A percentile compares a stretch with the other conserved stretches of the same genome.
phyloP scores from a whole-genome alignment of 73 alveolate species.

The Uronychia binucleata region DNA sequence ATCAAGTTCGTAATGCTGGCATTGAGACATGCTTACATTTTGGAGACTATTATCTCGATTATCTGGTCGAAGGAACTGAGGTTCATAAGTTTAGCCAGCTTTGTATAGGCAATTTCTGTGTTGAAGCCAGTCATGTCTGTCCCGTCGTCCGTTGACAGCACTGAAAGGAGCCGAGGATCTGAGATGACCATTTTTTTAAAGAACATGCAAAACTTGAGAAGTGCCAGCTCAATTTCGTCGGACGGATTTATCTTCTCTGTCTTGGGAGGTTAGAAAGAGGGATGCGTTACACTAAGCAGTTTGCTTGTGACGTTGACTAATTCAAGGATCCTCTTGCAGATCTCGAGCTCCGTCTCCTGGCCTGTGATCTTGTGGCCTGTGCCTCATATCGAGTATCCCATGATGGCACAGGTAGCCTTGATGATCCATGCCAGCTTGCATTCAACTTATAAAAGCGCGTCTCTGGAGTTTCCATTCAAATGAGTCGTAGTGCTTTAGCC shows the following conservation, averaged over 20 bases:
- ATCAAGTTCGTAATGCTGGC: neutral
- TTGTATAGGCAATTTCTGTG: conserved; percentile 7
- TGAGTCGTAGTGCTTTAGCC: too few species aligned
- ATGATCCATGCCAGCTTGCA: neutral
- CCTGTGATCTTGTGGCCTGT: neutral
- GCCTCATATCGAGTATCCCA: neutral
- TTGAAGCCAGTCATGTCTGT: neutral
- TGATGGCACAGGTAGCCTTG: neutral
- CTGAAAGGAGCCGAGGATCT: conserved; percentile 39
- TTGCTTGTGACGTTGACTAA: neutral
- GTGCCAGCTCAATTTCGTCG: conserved; percentile 20
- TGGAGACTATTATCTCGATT: conserved; percentile 37
- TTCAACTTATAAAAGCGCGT: neutral
- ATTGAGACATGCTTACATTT: neutral
- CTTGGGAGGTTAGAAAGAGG: neutral
- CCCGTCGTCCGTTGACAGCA: neutral
- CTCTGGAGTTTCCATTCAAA: neutral
- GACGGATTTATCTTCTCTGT: neutral
- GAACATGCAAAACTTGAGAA: conserved; percentile 21
- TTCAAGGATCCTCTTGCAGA: neutral
- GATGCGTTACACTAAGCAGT: neutral
- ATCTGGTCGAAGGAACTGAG: conserved; percentile 12
- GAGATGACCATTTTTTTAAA: conserved; percentile 29
- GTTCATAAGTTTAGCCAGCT: conserved; percentile 42
- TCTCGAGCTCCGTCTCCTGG: neutral